Conservation (phyloP, 768 basidiomycete species). For the Leccinum disarticulatum region DNA sequence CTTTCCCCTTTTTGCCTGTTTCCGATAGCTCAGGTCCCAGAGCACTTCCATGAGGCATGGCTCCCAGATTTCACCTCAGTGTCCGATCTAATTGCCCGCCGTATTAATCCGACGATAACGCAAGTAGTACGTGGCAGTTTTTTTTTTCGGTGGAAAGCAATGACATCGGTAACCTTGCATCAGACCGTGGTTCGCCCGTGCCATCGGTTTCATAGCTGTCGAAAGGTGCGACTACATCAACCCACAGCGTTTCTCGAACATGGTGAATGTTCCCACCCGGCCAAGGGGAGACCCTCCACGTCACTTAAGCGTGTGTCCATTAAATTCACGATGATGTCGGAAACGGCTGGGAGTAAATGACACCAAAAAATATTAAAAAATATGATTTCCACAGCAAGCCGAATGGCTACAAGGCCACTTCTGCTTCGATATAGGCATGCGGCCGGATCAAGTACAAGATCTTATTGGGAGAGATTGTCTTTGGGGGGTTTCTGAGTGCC, state of each 20-base stretch:
- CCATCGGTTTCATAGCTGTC: background rate
- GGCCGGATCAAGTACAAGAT: conserved; percentile 1
- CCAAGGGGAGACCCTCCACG: background rate
- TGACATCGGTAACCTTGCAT: background rate
- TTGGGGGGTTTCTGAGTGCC: conserved; percentile 1
- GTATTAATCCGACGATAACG: background rate
- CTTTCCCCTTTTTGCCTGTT: background rate
- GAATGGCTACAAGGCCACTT: background rate
- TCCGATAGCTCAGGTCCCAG: conserved; percentile 8
- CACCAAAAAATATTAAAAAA: background rate
- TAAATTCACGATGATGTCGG: background rate
- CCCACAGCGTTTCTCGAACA: background rate
- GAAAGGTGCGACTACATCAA: background rate
- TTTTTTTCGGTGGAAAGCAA: background rate
- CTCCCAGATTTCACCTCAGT: background rate
- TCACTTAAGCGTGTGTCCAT: background rate
- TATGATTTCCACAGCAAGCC: conserved; percentile 1
- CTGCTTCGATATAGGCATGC: background rate
- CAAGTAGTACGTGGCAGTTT: background rate
- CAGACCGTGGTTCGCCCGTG: background rate
- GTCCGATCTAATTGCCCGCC: background rate
- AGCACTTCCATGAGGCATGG: conserved; percentile 8
- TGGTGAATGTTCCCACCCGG: background rate
- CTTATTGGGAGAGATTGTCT: conserved; percentile 4
- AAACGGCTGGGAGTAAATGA: conserved; percentile 3